Percentiles rank a stretch among this genome's conserved stretches.
phyloP scores from a whole-genome alignment of 371 early-diverging fungal genomes.

The Circinella umbellata region DNA sequence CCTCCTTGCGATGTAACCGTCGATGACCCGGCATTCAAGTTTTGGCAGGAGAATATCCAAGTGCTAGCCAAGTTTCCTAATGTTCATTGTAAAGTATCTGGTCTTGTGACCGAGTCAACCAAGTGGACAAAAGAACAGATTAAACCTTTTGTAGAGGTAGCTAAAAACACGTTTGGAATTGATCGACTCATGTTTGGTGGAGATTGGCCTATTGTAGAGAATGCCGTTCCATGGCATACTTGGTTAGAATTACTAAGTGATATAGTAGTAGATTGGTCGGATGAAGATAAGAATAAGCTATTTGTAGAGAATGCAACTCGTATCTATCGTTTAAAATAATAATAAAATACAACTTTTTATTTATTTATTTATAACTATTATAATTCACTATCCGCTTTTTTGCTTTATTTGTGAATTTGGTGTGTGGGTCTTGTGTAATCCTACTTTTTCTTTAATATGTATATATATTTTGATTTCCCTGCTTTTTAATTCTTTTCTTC shows the following conservation, averaged over 20 bases:
- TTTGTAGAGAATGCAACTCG: slow-evolving; percentile 44
- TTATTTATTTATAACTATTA: not conserved
- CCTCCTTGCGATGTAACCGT: slow-evolving; percentile 46
- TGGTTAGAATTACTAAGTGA: slow-evolving; percentile 39
- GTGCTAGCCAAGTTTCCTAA: slow-evolving; percentile 28
- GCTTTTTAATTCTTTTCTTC: not conserved
- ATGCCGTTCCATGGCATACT: slow-evolving; percentile 28
- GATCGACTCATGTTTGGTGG: slow-evolving; percentile 53
- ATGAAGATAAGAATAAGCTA: slow-evolving; percentile 36
- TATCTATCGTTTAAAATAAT: slow-evolving; percentile 17
- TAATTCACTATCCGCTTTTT: slow-evolving; percentile 1
- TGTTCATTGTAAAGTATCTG: slow-evolving; percentile 49
- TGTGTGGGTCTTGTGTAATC: too few species aligned
- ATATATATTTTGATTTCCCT: not conserved
- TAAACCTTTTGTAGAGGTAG: slow-evolving; percentile 42
- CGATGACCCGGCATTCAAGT: slow-evolving; percentile 32
- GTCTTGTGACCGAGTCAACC: slow-evolving; percentile 40
- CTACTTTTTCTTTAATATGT: too few species aligned
- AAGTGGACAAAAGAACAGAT: slow-evolving; percentile 24
- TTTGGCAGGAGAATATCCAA: slow-evolving; percentile 34
- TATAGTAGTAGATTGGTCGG: slow-evolving; percentile 33
- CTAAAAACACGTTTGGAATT: slow-evolving; percentile 38
- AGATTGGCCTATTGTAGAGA: slow-evolving; percentile 46
- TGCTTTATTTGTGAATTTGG: too few species aligned
- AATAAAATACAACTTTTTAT: not conserved